Evolutionary conservation across 129 eudicot species (phyloP).

Genomic region (Artemisia tridentata): DNA sequence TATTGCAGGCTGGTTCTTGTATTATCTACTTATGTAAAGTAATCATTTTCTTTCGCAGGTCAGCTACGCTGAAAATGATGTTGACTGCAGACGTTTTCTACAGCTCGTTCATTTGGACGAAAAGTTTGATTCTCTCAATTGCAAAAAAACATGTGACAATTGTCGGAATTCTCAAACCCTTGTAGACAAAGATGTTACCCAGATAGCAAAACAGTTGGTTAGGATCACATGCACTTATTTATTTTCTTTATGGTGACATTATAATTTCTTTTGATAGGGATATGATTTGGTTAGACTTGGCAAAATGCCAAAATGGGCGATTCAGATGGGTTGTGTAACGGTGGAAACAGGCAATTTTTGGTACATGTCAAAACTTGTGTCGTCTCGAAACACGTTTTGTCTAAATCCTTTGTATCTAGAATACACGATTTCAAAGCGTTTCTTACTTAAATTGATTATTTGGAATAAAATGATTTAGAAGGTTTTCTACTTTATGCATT

Average conservation of each 20-base stretch:
- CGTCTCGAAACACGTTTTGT: not conserved
- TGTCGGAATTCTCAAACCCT: conserved; percentile 61
- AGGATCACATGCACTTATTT: conserved; percentile 30
- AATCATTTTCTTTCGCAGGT: conserved; percentile 51
- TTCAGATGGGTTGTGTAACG: too few relatives aligned
- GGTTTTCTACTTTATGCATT: not conserved
- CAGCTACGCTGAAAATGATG: conserved; percentile 92
- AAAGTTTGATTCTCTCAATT: conserved; percentile 66
- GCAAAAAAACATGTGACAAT: conserved; percentile 87
- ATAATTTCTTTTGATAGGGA: conserved; percentile 9
- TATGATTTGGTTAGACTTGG: not conserved
- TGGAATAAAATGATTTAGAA: not conserved
- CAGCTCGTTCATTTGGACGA: conserved; percentile 97
- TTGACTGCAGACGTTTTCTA: conserved; percentile 92
- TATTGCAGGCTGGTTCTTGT: conserved; percentile 10
- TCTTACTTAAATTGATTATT: not conserved
- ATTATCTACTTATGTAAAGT: conserved; percentile 13
- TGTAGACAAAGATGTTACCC: conserved; percentile 81
- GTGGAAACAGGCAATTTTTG: not conserved
- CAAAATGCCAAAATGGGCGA: not conserved
- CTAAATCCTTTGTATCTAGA: not conserved
- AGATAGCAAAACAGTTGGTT: conserved; percentile 83
- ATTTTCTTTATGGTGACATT: conserved; percentile 14
- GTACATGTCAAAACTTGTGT: not conserved
- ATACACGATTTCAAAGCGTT: not conserved